Base-by-base conservation (phyloP, 148 eudicot species). In the Talinum fruticosum region DNA sequence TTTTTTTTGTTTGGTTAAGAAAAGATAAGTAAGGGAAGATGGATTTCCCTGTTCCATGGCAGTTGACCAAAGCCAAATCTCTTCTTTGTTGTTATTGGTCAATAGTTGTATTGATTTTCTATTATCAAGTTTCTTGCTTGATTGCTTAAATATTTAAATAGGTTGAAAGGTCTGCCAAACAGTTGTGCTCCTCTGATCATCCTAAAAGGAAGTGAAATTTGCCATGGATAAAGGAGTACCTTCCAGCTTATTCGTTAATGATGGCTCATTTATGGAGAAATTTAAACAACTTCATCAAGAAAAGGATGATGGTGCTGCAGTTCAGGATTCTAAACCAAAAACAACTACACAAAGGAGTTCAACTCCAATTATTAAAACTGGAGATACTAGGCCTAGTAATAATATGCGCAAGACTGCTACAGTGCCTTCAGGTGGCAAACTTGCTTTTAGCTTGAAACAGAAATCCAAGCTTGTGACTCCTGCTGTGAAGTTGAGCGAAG, bases 211-310 rank as follows among this genome's bases (percentile, higher is more conserved):
- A 68, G 85, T 79, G 79, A 77, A 75, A 47, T 74, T 81, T 73
- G 37, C 76, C 78, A 85, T 93, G 97, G 98, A 92, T 86, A 92
- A 91, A 83, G 87, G 83, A 84, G 82, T 61, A 66, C 83, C 87
- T 66, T 82, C 92, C 77, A 69, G 91, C 79, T 84, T 94, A 77
- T 92, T 95, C 77, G 91, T 79, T 68, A 95, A 92, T 84, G 98
- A 95, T 86, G 96, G 98, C 41, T 95, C 98, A 47, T 95, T 92
- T 80, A 88, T 95, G 99, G 99, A 93, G 90, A 90, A 85, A 86
- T 93, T 90, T 84, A 93, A 93, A 84, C 93, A 91, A 76, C 94
- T 93, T 78, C 92, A 96, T 74, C 82, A 91, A 83, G 90, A 79
- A 69, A 79, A 87, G 73, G 84, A 83, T 79, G 86, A 85, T 79